phyloP scores from a whole-genome alignment of 2,329 filamentous ascomycete genomes.

The Sarocladium oryzae region DNA sequence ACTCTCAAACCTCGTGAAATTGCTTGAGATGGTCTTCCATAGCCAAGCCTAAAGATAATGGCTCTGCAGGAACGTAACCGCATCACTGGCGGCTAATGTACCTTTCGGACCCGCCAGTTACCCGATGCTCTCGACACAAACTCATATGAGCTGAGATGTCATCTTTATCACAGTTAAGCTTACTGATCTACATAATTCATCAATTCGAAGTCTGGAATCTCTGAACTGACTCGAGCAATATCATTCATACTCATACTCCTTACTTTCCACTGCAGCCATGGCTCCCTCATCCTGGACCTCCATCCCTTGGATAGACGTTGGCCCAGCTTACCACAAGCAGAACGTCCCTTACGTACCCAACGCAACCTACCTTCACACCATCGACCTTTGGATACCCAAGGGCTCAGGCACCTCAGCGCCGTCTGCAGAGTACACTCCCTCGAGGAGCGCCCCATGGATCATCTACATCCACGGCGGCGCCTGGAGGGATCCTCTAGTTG shows the following conservation, averaged over 20 bases:
- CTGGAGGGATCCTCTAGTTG: conserved; percentile 52
- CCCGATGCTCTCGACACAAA: too few relatives aligned
- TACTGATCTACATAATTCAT: too few relatives aligned
- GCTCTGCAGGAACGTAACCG: too few relatives aligned
- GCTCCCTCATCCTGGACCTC: neutral
- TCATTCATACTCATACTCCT: too few relatives aligned
- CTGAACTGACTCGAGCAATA: neutral
- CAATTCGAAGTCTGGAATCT: neutral
- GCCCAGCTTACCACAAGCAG: neutral
- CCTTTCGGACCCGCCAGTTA: neutral
- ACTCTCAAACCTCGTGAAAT: too few relatives aligned
- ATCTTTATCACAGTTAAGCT: too few relatives aligned
- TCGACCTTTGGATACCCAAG: neutral
- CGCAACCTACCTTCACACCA: neutral
- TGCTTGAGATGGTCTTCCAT: too few relatives aligned
- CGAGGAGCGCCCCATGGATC: conserved; percentile 11
- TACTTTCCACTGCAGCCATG: neutral
- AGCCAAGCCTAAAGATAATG: too few relatives aligned
- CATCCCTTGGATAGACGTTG: neutral
- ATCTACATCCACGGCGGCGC: conserved; percentile 55
- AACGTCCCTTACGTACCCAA: neutral
- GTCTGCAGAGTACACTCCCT: neutral
- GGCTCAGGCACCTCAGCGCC: neutral
- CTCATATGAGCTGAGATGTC: too few relatives aligned
- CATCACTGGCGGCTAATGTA: neutral